Base-by-base conservation (phyloP, 1,139 yeast genomes). In the Waltiozyma sp. region DNA sequence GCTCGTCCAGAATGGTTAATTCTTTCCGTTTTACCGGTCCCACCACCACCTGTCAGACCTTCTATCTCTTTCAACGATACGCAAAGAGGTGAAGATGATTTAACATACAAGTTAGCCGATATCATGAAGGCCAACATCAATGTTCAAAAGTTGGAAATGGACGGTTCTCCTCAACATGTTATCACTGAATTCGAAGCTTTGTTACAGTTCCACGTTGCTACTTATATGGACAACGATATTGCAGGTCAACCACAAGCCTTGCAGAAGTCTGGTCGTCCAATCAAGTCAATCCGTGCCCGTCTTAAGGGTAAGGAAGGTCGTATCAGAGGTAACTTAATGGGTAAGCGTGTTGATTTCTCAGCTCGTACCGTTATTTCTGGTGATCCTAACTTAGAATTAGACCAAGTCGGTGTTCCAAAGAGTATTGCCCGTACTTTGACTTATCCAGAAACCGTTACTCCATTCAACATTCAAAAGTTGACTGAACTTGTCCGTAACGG, bases 161-260 rank as follows among this genome's bases (percentile, higher is more conserved):
- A 93, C 62, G 98, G 98, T 52, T 94, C 97, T 3, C 98, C 99
- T 13, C 96, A 93, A 56, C 98, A 93, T 63, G 97, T 93, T 41
- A 83, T 91, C 53, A 86, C 87, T 61, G 99, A 93, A 65, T 91
- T 93, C 59, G 98, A 93, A 62, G 85, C 95, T 38, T 75, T 93
- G 55, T 72, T 93, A 48, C 99, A 93, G 61, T 93, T 88, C 64
- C 98, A 91, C 59, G 97, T 93, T 41, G 98, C 99, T n/a, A 91
- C 99, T 1, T 91, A 91, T 63, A 91, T 91, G 99, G 98, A 91
- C 67, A 91, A 91, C 61, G 98, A 91, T 68, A 91, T 91, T 66
- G 98, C 98, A n/a, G 98, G 99, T 49, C 98, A 91, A 66, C 99
- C 98, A 0, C 98, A 91, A 64, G 98, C 99, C 37, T 75, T 91